phyloP scores from a whole-genome alignment of 768 basidiomycete species.

The Arthromyces matolae region DNA sequence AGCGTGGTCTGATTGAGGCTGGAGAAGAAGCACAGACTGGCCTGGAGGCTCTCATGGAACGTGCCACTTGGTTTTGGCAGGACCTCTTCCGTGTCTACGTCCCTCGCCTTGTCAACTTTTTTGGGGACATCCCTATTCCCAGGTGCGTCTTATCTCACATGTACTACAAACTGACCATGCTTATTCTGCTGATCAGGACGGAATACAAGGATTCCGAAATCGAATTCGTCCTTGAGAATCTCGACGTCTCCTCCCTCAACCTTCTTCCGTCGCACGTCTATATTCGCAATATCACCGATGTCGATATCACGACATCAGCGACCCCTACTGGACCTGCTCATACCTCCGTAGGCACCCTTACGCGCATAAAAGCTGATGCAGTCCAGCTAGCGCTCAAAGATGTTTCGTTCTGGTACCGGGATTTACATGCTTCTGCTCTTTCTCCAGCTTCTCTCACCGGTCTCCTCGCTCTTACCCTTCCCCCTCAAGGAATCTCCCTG shows the following conservation, averaged over 20 bases:
- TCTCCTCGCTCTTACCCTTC: conserved; percentile 56
- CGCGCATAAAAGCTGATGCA: conserved; percentile 62
- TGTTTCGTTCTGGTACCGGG: conserved; percentile 72
- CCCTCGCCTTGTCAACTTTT: conserved; percentile 47
- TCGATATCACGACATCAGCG: conserved; percentile 41
- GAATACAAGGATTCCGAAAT: conserved; percentile 67
- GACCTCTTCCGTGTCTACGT: conserved; percentile 80
- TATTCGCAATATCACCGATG: conserved; percentile 64
- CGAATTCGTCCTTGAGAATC: conserved; percentile 73
- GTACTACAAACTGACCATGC: not conserved
- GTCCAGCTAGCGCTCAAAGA: conserved; percentile 60
- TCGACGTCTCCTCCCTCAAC: conserved; percentile 64
- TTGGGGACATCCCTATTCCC: conserved; percentile 68
- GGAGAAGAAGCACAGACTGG: conserved; percentile 37
- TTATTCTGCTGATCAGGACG: conserved; percentile 40
- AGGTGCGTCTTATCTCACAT: conserved; percentile 37
- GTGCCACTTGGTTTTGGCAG: conserved; percentile 74
- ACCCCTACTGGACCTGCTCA: conserved; percentile 35
- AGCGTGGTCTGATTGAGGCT: conserved; percentile 34
- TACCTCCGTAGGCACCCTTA: conserved; percentile 58
- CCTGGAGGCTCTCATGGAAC: conserved; percentile 52
- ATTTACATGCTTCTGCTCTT: conserved; percentile 48
- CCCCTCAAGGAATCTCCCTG: conserved; percentile 63
- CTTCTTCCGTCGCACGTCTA: conserved; percentile 68
- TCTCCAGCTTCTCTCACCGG: conserved; percentile 60